Conservation (phyloP, 2,329 filamentous ascomycete genomes). For the Talaromyces sp. region DNA sequence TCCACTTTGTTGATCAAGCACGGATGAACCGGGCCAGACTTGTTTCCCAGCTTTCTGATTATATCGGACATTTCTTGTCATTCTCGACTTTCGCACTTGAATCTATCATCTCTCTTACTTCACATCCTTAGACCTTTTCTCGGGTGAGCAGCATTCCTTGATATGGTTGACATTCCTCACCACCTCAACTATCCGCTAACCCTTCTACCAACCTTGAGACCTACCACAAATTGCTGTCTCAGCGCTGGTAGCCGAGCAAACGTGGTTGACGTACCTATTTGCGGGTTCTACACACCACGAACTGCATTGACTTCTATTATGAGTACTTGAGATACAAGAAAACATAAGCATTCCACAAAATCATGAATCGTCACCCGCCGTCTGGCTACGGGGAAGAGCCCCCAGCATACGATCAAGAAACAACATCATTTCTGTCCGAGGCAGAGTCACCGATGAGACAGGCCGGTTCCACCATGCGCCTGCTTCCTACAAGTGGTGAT, state of each 20-base stretch:
- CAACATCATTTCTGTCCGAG: constrained; percentile 34
- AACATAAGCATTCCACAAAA: constrained; percentile 17
- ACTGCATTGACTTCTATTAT: constrained; percentile 16
- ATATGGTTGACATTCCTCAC: constrained; percentile 12
- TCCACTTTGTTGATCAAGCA: constrained; percentile 27
- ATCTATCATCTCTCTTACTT: not conserved
- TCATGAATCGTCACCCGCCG: constrained; percentile 35
- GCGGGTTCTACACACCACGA: not conserved
- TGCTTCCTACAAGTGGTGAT: constrained; percentile 46
- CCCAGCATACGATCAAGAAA: constrained; percentile 42
- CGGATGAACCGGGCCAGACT: constrained; percentile 19
- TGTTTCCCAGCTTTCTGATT: not conserved
- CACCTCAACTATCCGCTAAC: constrained; percentile 8
- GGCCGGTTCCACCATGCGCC: constrained; percentile 47
- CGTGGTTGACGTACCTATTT: not conserved
- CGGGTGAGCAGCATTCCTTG: constrained; percentile 16
- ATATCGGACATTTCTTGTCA: not conserved
- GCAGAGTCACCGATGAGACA: constrained; percentile 34
- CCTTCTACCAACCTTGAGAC: constrained; percentile 12
- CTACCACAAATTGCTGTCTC: constrained; percentile 4
- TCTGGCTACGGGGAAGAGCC: constrained; percentile 46
- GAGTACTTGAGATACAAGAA: constrained; percentile 16
- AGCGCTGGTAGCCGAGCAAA: constrained; percentile 5
- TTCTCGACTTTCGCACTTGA: not conserved
- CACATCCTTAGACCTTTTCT: not conserved